These are phyloP conservation scores for Jackrogersella multiformis DNA, from an alignment of 495 filamentous ascomycete species.

Conservation along the genomic window DNA sequence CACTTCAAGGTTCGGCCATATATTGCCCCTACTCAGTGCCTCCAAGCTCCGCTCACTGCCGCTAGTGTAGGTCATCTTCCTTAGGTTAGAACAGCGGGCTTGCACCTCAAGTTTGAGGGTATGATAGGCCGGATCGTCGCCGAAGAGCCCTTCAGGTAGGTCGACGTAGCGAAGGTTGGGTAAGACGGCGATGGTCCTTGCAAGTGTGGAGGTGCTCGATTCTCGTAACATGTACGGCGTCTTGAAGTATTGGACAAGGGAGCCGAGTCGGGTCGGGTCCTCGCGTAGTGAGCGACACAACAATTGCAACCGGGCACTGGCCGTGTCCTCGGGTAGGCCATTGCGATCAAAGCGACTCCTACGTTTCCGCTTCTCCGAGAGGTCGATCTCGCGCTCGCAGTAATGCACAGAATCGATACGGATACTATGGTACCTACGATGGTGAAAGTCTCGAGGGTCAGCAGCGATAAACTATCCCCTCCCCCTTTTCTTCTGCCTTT, in stretches of 20 bases:
- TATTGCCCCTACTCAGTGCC: slow-evolving; percentile 66
- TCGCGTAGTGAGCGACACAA: slow-evolving; percentile 84
- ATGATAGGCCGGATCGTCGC: slow-evolving; percentile 76
- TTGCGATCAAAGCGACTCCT: slow-evolving; percentile 79
- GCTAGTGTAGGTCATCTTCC: slow-evolving; percentile 84
- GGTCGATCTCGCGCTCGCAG: slow-evolving; percentile 83
- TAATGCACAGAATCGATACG: slow-evolving; percentile 96
- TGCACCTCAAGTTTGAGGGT: slow-evolving; percentile 85
- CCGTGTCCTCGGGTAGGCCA: slow-evolving; percentile 78
- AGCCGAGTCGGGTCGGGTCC: slow-evolving; percentile 68
- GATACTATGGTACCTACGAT: slow-evolving; percentile 80
- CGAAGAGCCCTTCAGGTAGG: slow-evolving; percentile 85
- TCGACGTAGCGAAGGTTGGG: slow-evolving; percentile 90
- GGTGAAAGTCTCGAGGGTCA: slow-evolving; percentile 20
- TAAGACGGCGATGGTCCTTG: slow-evolving; percentile 84
- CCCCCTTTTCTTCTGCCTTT: no score
- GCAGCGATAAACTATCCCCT: no score
- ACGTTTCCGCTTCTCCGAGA: slow-evolving; percentile 79
- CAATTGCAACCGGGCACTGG: slow-evolving; percentile 76
- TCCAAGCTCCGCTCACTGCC: slow-evolving; percentile 84
- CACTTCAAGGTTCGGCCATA: slow-evolving; percentile 83
- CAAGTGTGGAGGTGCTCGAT: slow-evolving; percentile 82
- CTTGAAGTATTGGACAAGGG: slow-evolving; percentile 78
- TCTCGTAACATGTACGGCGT: slow-evolving; percentile 97
- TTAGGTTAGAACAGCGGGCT: slow-evolving; percentile 79